Conservation (phyloP, 129 eudicot genomes). For the Tagetes erecta region DNA sequence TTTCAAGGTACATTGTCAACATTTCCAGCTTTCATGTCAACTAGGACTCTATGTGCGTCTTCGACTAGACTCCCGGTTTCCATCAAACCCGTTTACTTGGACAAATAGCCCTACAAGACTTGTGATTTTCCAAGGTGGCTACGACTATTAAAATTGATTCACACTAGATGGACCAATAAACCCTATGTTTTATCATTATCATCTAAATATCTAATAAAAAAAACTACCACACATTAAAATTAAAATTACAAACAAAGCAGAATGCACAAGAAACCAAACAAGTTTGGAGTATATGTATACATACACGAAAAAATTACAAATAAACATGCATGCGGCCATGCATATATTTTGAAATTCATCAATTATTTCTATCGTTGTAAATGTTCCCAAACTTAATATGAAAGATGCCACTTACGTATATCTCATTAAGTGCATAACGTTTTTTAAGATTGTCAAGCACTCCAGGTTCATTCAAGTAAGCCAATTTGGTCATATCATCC, state of each 20-base stretch:
- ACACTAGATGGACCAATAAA: constrained; percentile 6
- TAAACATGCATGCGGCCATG: background rate
- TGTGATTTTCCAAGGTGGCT: constrained; percentile 2
- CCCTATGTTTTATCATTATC: constrained; percentile 14
- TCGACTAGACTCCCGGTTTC: constrained; percentile 11
- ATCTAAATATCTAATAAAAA: too few species aligned
- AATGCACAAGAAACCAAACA: constrained; percentile 12
- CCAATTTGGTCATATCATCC: constrained; percentile 97
- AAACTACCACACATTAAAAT: background rate
- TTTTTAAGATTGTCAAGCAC: constrained; percentile 93
- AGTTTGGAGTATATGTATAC: background rate
- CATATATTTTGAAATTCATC: background rate
- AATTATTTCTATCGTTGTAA: background rate
- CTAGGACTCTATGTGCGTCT: background rate
- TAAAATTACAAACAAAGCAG: constrained; percentile 7
- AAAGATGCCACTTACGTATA: constrained; percentile 63
- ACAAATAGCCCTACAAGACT: background rate
- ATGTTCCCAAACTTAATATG: background rate
- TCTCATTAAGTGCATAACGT: constrained; percentile 87
- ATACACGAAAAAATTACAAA: background rate
- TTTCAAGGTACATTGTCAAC: constrained; percentile 1
- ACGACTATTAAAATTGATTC: background rate
- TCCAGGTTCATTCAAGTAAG: constrained; percentile 97
- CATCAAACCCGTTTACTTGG: background rate
- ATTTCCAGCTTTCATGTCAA: constrained; percentile 5